phyloP scores from a whole-genome alignment of 108 stramenopile genomes.

The Cyclotella sp. region DNA sequence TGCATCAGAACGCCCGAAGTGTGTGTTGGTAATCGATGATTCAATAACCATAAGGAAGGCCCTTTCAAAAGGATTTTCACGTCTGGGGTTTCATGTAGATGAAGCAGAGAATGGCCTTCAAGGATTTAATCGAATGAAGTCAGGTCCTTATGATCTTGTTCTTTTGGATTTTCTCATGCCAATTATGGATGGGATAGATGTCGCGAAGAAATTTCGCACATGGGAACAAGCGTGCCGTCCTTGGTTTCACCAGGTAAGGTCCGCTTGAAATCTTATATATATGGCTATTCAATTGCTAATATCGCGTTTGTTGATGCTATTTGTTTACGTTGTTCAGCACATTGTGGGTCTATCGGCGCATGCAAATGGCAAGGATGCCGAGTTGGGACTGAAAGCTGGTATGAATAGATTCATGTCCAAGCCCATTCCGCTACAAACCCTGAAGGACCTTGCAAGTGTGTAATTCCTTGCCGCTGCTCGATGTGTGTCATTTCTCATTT shows the following conservation, averaged over 20 bases:
- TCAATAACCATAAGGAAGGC: slow-evolving; percentile 72
- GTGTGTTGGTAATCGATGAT: slow-evolving; percentile 73
- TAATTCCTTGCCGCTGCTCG: background rate
- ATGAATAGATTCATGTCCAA: slow-evolving; percentile 74
- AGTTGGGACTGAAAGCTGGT: slow-evolving; percentile 64
- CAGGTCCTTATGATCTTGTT: slow-evolving; percentile 62
- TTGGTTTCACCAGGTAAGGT: slow-evolving; percentile 51
- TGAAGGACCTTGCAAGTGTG: slow-evolving; percentile 55
- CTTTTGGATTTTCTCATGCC: slow-evolving; percentile 88
- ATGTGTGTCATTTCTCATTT: background rate
- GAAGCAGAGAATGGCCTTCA: slow-evolving; percentile 78
- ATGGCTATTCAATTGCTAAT: background rate
- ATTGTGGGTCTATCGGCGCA: slow-evolving; percentile 80
- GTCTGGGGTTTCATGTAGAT: slow-evolving; percentile 64
- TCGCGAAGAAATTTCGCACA: slow-evolving; percentile 69
- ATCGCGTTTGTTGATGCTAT: background rate
- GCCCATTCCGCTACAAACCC: slow-evolving; percentile 62
- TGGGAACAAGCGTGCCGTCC: slow-evolving; percentile 66
- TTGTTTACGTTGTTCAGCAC: slow-evolving; percentile 18
- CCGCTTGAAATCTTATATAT: background rate
- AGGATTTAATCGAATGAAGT: slow-evolving; percentile 63
- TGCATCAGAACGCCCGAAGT: slow-evolving; percentile 7
- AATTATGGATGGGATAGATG: slow-evolving; percentile 83
- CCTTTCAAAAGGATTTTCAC: slow-evolving; percentile 58
- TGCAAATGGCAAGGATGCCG: slow-evolving; percentile 59